Conservation (phyloP, 495 filamentous ascomycete genomes). For the Aspergillus cavernicola region DNA sequence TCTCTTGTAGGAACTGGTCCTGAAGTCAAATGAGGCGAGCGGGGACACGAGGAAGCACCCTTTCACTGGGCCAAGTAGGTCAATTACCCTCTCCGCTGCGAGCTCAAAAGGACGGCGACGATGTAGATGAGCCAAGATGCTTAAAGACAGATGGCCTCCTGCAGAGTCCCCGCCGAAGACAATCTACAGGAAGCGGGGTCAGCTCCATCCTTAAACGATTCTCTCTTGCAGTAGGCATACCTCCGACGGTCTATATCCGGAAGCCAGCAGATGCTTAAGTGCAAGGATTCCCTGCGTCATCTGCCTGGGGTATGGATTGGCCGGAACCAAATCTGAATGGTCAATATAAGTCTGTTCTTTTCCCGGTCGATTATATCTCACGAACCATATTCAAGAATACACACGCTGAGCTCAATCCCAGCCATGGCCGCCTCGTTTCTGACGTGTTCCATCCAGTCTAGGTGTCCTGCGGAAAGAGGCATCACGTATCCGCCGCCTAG, state of each 20-base stretch:
- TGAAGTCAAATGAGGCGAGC: slow-evolving; percentile 19
- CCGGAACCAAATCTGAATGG: slow-evolving; percentile 14
- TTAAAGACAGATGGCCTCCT: slow-evolving; percentile 23
- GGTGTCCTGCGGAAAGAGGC: slow-evolving; percentile 19
- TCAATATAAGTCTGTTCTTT: not conserved
- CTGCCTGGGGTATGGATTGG: slow-evolving; percentile 19
- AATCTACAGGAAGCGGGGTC: slow-evolving; percentile 9
- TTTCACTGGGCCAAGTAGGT: slow-evolving; percentile 5
- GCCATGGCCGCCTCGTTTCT: slow-evolving; percentile 12
- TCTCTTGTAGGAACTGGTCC: slow-evolving; percentile 12
- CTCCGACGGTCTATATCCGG: slow-evolving; percentile 14
- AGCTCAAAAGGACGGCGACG: not conserved
- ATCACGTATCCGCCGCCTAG: slow-evolving; percentile 26
- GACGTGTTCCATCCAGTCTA: slow-evolving; percentile 23
- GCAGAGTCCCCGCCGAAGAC: slow-evolving; percentile 25
- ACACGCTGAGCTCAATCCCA: slow-evolving; percentile 17
- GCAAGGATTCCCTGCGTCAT: slow-evolving; percentile 18
- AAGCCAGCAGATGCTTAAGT: slow-evolving; percentile 16
- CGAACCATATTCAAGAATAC: slow-evolving; percentile 22
- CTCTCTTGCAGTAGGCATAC: slow-evolving; percentile 4
- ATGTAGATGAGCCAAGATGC: slow-evolving; percentile 15
- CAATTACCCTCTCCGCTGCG: not conserved
- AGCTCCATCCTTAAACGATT: not conserved
- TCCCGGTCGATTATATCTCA: not conserved
- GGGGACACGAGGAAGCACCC: slow-evolving; percentile 25